phyloP scores from a whole-genome alignment of 2,329 filamentous ascomycete genomes.

The Penicillium freii region DNA sequence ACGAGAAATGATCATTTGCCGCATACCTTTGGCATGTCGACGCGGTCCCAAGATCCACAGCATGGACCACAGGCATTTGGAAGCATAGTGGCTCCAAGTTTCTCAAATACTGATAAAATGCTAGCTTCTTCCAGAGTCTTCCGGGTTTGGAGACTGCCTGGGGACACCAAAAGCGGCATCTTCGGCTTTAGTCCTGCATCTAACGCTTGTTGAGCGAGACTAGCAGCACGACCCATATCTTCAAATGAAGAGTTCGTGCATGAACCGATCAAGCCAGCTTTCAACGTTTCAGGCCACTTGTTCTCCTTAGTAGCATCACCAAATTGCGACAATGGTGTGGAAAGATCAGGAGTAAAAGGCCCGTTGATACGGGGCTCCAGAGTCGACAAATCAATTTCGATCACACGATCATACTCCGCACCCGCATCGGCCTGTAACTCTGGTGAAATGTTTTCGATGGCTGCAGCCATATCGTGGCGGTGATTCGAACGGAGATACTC shows the following conservation, averaged over 20 bases:
- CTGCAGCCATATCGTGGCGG: slow-evolving; percentile 83
- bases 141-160: slow-evolving; percentile 92
- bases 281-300: slow-evolving; percentile 90
- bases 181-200: slow-evolving; percentile 90
- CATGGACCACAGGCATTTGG: slow-evolving; percentile 64
- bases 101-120: slow-evolving; percentile 87
- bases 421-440: slow-evolving; percentile 84
- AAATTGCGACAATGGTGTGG: slow-evolving; percentile 95
- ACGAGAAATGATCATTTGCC: too few species aligned
- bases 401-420: slow-evolving; percentile 88
- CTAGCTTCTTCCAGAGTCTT: slow-evolving; percentile 86
- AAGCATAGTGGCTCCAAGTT: slow-evolving; percentile 88
- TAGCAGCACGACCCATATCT: slow-evolving; percentile 90
- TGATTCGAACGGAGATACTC: slow-evolving; percentile 90
- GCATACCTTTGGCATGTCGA: slow-evolving; percentile 76
- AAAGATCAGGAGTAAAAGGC: slow-evolving; percentile 95
- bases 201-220: slow-evolving; percentile 84
- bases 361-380: slow-evolving; percentile 98
- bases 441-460: slow-evolving; percentile 74
- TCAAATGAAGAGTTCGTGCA: slow-evolving; percentile 88
- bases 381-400: slow-evolving; percentile 89
- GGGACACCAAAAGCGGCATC: slow-evolving; percentile 86
- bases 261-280: slow-evolving; percentile 92
- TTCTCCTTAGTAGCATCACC: slow-evolving; percentile 88
- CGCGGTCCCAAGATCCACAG: slow-evolving; percentile 89